These are phyloP conservation scores for Aspergillus mulundensis DNA, from an alignment of 495 filamentous ascomycete species.

Conservation along the genomic window DNA sequence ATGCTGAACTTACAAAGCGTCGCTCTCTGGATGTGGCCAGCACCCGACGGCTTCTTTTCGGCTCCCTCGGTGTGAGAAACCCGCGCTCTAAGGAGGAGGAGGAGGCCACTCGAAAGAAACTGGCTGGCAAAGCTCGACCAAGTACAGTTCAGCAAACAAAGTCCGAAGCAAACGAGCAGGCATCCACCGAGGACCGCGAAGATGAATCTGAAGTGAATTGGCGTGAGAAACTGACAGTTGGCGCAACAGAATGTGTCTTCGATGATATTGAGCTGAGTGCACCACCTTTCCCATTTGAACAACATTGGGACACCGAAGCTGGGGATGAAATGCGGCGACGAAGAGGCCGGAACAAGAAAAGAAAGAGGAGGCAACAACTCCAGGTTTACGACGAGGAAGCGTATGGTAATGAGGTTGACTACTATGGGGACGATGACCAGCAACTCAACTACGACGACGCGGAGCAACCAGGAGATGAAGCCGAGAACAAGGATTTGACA, in stretches of 20 bases:
- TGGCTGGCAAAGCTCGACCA: conserved; percentile 37
- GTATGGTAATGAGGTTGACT: conserved; percentile 23
- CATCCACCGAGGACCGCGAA: conserved; percentile 18
- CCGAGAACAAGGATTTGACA: conserved; percentile 6
- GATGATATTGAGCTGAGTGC: conserved; percentile 69
- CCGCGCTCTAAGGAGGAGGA: conserved; percentile 67
- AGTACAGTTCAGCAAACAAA: conserved; percentile 1
- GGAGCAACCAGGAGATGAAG: conserved; percentile 17
- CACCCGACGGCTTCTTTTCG: conserved; percentile 64
- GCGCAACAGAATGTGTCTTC: conserved; percentile 77
- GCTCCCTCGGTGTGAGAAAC: conserved; percentile 63
- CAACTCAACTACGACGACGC: conserved; percentile 52
- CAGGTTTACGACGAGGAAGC: conserved; percentile 36
- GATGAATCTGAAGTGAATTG: conserved; percentile 49
- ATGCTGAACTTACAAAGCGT: conserved; percentile 26
- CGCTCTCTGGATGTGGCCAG: conserved; percentile 60
- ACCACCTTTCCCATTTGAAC: conserved; percentile 86
- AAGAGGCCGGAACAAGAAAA: conserved; percentile 47
- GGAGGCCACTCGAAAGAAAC: conserved; percentile 53
- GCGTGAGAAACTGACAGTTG: conserved; percentile 66
- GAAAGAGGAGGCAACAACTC: conserved; percentile 53
- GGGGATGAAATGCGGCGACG: conserved; percentile 40
- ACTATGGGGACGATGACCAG: conserved; percentile 31
- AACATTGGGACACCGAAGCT: conserved; percentile 82
- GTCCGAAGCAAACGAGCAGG: conserved; percentile 17